Percentiles rank a stretch among this genome's conserved stretches.
phyloP scores from a whole-genome alignment of 73 alveolate species.

The Urostyla sp. region DNA sequence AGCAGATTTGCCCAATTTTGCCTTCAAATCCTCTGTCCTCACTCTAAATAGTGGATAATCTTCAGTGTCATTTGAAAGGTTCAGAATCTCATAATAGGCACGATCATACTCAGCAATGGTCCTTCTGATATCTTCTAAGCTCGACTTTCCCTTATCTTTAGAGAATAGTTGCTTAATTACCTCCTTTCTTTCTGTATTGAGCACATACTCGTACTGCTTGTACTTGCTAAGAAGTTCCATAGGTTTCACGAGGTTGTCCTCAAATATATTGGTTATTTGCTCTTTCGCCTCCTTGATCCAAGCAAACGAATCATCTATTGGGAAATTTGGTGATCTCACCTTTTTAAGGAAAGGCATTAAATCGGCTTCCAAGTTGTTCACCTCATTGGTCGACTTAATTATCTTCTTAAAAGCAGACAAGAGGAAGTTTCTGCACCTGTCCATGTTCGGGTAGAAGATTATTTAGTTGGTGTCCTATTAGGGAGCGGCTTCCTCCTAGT shows the following conservation, averaged over 20 bases:
- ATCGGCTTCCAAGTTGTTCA: slow-evolving; percentile 63
- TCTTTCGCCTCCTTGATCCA: slow-evolving; percentile 55
- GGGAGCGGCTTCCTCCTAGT: slow-evolving; percentile 87
- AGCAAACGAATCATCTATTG: slow-evolving; percentile 31
- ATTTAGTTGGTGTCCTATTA: slow-evolving; percentile 26
- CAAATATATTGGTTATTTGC: slow-evolving; percentile 49
- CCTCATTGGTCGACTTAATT: slow-evolving; percentile 62
- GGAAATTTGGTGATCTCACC: slow-evolving; percentile 63
- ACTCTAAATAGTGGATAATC: slow-evolving; percentile 76
- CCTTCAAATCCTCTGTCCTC: slow-evolving; percentile 61
- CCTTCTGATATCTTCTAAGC: slow-evolving; percentile 46
- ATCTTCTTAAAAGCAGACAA: slow-evolving; percentile 48
- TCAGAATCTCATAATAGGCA: slow-evolving; percentile 59
- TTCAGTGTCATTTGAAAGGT: slow-evolving; percentile 58
- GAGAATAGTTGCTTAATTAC: slow-evolving; percentile 43
- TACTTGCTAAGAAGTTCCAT: slow-evolving; percentile 57
- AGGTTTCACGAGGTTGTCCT: slow-evolving; percentile 71
- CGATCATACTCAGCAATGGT: slow-evolving; percentile 37
- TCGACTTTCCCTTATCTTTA: slow-evolving; percentile 59
- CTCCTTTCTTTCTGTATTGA: slow-evolving; percentile 61
- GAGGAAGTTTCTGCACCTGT: slow-evolving; percentile 51
- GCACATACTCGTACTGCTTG: slow-evolving; percentile 70
- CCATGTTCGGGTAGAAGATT: slow-evolving; percentile 46
- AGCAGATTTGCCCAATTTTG: slow-evolving; percentile 62
- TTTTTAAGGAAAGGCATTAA: slow-evolving; percentile 77